Percentiles rank a stretch among this genome's conserved stretches.
phyloP scores from a whole-genome alignment of 768 basidiomycete genomes.

The Amanita pseudoporphyria region DNA sequence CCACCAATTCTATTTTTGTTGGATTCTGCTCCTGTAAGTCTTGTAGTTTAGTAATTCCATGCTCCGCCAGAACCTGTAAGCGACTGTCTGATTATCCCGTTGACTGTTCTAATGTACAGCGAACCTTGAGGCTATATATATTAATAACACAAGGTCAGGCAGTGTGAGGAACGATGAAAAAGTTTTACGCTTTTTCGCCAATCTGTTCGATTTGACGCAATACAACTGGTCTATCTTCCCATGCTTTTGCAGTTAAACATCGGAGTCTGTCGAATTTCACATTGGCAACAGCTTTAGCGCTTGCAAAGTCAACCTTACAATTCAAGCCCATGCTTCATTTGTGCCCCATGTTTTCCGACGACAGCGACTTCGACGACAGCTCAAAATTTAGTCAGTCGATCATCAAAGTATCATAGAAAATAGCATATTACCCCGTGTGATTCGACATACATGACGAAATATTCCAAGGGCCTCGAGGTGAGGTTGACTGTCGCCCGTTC shows the following conservation, averaged over 20 bases:
- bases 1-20: slow-evolving; percentile 54
- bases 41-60: slow-evolving; percentile 58
- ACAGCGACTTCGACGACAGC: slow-evolving; percentile 75
- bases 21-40: slow-evolving; percentile 47
- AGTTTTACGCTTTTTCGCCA: slow-evolving; percentile 79
- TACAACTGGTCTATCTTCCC: slow-evolving; percentile 84
- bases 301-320: slow-evolving; percentile 34
- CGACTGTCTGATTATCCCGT: slow-evolving; percentile 5
- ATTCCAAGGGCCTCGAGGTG: slow-evolving; percentile 59
- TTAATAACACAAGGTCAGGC: background rate
- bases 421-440: slow-evolving; percentile 52
- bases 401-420: background rate
- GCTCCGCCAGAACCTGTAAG: slow-evolving; percentile 67
- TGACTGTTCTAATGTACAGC: background rate
- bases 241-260: slow-evolving; percentile 74
- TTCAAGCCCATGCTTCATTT: slow-evolving; percentile 67
- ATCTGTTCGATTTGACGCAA: slow-evolving; percentile 85
- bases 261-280: slow-evolving; percentile 42
- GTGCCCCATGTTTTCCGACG: slow-evolving; percentile 51
- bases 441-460: slow-evolving; percentile 68
- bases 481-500: slow-evolving; percentile 60
- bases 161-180: background rate
- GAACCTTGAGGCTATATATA: background rate
- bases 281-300: background rate
- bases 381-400: slow-evolving; percentile 20